Evolutionary conservation across 2,329 filamentous ascomycete genomes (phyloP), one percentile per base, ranked within the genome.

Genomic region (Arthrinium puccinioides): DNA sequence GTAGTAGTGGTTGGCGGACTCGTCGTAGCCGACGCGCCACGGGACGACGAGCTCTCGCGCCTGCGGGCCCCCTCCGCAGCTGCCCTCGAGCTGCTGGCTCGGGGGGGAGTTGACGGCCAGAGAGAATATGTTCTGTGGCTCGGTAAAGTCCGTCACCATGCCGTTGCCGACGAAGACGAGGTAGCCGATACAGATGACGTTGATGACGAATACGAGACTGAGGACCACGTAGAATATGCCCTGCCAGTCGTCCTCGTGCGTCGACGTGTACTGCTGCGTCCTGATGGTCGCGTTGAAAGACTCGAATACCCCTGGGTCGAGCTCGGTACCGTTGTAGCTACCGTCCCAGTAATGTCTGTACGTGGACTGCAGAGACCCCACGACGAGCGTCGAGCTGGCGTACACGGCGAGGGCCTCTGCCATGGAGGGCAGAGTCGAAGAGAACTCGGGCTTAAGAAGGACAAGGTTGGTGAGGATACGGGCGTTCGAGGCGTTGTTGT

Each of bases 141-240:
- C 84, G 0, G 79, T 84, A 52, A 84, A 88, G 60, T 90, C 86
- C 1, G 82, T 88, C 7, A 90, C 75, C 16, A 86, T 70, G 1
- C 76, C 74, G 0, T 64, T 63, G 6, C 63, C 53, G 44, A 71
- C 65, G 32, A 74, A 52, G 35, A 82, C 55, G 44, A 82, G 68
- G 58, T 87, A 87, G 3, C 63, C 50, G 1, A 87, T 61, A 39
- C 82, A 84, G 26, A 81, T 62, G 19, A 80, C 41, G 53, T 85
- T 88, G 48, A 31, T 20, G 28, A 31, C 4, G 28, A 31, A 19
- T 2, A 84, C 79, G 11, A 79, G 58, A 2, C 71, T 51, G 0
- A 90, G 71, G 0, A 88, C 68, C 2, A 79, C 39, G 51, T 84
- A 81, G 59, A 89, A 90, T 1, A 76, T 61, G 5, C 61, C 67